Evolutionary conservation across 495 filamentous ascomycete genomes (phyloP).

Genomic region (Tuber calosporum): DNA sequence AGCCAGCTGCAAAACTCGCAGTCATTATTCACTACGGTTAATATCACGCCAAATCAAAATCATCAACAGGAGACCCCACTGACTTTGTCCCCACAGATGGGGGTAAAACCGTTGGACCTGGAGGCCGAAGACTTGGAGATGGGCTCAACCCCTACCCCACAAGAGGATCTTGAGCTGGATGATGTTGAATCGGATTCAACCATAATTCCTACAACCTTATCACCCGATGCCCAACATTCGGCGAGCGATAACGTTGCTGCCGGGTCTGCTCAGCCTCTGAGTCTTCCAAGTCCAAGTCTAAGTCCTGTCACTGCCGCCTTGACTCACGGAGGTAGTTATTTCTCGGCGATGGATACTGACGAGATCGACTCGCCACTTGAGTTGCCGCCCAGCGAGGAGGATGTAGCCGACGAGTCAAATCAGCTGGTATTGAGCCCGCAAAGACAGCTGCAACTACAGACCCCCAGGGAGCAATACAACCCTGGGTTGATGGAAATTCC

Average conservation of each 20-base stretch:
- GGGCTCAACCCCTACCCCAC: conserved; percentile 33
- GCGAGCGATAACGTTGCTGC: conserved; percentile 47
- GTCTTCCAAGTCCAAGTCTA: conserved; percentile 86
- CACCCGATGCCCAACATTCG: conserved; percentile 45
- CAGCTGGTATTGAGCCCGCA: conserved; percentile 29
- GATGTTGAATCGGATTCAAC: conserved; percentile 34
- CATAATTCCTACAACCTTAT: conserved; percentile 31
- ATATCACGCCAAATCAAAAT: conserved; percentile 28
- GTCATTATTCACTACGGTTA: conserved; percentile 23
- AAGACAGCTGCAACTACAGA: conserved; percentile 30
- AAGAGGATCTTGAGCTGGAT: conserved; percentile 40
- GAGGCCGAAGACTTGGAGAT: conserved; percentile 38
- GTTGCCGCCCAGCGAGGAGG: conserved; percentile 45
- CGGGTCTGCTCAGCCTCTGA: conserved; percentile 70
- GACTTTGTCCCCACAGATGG: conserved; percentile 41
- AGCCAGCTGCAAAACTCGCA: conserved; percentile 39
- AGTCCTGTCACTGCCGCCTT: conserved; percentile 71
- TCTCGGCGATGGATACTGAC: conserved; percentile 41
- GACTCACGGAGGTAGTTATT: conserved; percentile 42
- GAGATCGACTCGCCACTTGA: conserved; percentile 39
- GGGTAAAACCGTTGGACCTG: conserved; percentile 27
- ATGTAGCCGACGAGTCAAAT: conserved; percentile 41
- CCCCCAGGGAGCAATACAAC: conserved; percentile 31
- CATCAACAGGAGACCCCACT: conserved; percentile 43
- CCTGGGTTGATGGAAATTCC: conserved; percentile 62